phyloP scores from a whole-genome alignment of 148 eudicot genomes.

The Mesembryanthemum crystallinum region DNA sequence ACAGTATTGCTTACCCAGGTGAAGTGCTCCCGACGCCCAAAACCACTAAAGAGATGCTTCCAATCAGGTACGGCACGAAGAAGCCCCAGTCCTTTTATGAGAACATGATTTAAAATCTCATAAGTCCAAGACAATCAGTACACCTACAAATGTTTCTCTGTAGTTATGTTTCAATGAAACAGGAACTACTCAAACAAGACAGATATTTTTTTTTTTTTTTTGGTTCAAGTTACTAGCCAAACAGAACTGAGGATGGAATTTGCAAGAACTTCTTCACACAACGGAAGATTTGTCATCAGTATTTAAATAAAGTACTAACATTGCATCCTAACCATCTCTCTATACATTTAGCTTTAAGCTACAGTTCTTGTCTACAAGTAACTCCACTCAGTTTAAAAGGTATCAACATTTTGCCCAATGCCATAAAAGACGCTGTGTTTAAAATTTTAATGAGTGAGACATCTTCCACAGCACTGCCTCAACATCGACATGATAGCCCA shows the following conservation, averaged over 20 bases:
- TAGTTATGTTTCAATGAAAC: neutral
- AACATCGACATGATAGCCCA: neutral
- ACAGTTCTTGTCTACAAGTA: neutral
- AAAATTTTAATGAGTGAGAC: neutral
- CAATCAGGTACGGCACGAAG: slow-evolving; percentile 87
- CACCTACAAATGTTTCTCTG: neutral
- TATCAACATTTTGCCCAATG: neutral
- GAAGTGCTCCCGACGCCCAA: slow-evolving; percentile 84
- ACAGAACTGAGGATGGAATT: neutral
- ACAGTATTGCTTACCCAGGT: slow-evolving; percentile 68
- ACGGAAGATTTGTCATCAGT: neutral
- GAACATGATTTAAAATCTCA: slow-evolving; percentile 9
- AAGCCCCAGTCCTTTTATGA: slow-evolving; percentile 87
- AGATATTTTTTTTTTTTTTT: neutral
- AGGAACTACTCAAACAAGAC: neutral
- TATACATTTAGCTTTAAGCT: neutral
- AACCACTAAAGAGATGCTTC: slow-evolving; percentile 86
- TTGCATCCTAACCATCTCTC: neutral
- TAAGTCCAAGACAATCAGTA: neutral
- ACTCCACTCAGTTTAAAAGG: too few relatives aligned
- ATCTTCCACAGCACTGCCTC: neutral
- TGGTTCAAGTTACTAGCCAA: too few relatives aligned
- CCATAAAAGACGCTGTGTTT: neutral
- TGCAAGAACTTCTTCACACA: neutral
- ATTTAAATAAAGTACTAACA: neutral